Evolutionary conservation across 2,329 filamentous ascomycete species (phyloP), one percentile per base, ranked within the genome.

Genomic region (Fulvia fulva): DNA sequence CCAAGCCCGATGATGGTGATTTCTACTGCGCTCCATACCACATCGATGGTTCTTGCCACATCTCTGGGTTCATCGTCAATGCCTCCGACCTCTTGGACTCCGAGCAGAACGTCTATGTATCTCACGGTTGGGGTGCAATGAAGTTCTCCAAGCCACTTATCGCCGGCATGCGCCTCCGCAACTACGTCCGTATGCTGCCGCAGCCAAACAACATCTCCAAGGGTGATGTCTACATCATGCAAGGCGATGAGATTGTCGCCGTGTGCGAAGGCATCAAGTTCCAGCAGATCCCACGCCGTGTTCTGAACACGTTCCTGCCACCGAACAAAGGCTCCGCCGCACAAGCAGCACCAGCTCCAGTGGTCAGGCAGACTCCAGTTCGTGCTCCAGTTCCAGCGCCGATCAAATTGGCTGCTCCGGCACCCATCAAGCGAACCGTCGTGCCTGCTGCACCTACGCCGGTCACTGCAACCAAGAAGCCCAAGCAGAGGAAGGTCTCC

Each of bases 231-330:
- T 85, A 83, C 72, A 79, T 85, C 64, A 78, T 85, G 64, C 80
- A 84, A 25, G 80, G 80, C n/a, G 77, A 81, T 51, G 79, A 84
- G 64, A 81, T 85, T 59, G 76, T 85, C 60, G 82, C 81, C 57
- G 74, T 84, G 60, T 80, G 84, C 57, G 80, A 80, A 53, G 84
- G 86, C 51, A 79, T 88, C 65, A 85, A 85, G 73, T 88, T 89
- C 77, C 82, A 84, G 70, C 79, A 83, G 64, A 86, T 88, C 55
- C 85, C 86, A 34, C 85, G 87, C 66, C 82, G 83, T 66, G 78
- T 86, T 23, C 77, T 89, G 60, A 87, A 87, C 76, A 81, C 85
- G 65, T 81, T 89, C 71, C 75, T 89, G 61, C 86, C 87, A 55
- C 85, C 85, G 1, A 82, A 82, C 61, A 76, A 74, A 66, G 69